Percentiles rank a stretch among this genome's conserved stretches.
Conservation (phyloP, 1,139 yeast species). For the Saccharomyces pastorianus region DNA sequence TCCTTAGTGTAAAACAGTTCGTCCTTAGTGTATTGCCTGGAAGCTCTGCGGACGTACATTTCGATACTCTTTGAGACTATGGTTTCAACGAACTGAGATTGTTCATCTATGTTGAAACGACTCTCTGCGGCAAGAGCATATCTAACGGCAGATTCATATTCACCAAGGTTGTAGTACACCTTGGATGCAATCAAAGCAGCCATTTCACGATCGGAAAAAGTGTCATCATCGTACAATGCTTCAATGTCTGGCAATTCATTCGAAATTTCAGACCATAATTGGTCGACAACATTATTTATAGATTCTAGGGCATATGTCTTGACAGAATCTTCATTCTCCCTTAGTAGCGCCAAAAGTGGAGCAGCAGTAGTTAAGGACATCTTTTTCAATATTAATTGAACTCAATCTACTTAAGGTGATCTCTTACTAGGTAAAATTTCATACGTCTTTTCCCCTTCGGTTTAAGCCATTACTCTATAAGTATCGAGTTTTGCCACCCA, state of each 20-base stretch:
- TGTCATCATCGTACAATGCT: conserved; percentile 78
- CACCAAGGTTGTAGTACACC: conserved; percentile 92
- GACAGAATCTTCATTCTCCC: conserved; percentile 69
- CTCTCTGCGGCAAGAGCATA: conserved; percentile 82
- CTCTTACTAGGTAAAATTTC: neutral
- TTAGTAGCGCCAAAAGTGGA: conserved; percentile 79
- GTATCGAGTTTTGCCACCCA: conserved; percentile 1
- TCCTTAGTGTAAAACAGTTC: conserved; percentile 19
- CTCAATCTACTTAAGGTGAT: neutral
- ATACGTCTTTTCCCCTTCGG: neutral
- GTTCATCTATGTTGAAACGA: conserved; percentile 56
- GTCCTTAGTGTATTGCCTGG: conserved; percentile 40
- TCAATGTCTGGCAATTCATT: conserved; percentile 80
- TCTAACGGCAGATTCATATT: conserved; percentile 81
- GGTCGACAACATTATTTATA: conserved; percentile 75
- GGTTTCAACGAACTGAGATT: conserved; percentile 85
- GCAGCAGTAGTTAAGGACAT: conserved; percentile 75
- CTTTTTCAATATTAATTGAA: neutral
- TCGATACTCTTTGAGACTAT: conserved; percentile 89
- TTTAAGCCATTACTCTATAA: neutral
- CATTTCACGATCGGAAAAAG: conserved; percentile 65
- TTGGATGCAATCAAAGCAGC: conserved; percentile 93
- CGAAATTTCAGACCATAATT: conserved; percentile 96
- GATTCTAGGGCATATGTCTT: conserved; percentile 81
- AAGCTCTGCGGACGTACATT: conserved; percentile 63